A percentile compares a stretch with the other conserved stretches of the same genome.
These are phyloP conservation scores for Corymbia citriodora DNA, from an alignment of 441 rosid species.

Conservation along the genomic window DNA sequence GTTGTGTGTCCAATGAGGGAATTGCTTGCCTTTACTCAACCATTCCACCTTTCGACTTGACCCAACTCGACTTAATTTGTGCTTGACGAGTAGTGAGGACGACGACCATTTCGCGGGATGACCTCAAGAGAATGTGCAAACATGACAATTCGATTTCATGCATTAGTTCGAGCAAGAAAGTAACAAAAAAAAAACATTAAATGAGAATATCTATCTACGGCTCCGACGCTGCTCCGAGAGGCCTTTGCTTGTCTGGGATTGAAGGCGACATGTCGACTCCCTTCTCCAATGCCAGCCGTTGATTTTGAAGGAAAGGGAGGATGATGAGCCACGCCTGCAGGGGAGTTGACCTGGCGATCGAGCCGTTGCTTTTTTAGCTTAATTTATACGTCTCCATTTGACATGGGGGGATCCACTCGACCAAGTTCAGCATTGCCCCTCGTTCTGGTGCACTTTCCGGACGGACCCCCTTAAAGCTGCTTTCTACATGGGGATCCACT, in stretches of 20 bases:
- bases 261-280: neutral
- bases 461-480: neutral
- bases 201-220: fast-evolving
- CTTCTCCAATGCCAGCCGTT: neutral
- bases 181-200: neutral
- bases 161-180: neutral
- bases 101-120: neutral
- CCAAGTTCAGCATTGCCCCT: neutral
- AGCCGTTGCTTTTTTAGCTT: neutral
- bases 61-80: no score
- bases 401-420: neutral
- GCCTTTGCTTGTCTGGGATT: neutral
- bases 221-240: neutral
- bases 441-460: neutral
- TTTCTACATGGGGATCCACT: neutral
- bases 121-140: neutral
- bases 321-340: neutral
- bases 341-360: neutral
- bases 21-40: neutral
- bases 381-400: neutral
- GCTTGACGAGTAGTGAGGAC: neutral
- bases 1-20: neutral
- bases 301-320: neutral
- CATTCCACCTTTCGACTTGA: neutral
- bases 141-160: neutral